phyloP scores from a whole-genome alignment of 345 rosid genomes.

The Microthlaspi erraticum region DNA sequence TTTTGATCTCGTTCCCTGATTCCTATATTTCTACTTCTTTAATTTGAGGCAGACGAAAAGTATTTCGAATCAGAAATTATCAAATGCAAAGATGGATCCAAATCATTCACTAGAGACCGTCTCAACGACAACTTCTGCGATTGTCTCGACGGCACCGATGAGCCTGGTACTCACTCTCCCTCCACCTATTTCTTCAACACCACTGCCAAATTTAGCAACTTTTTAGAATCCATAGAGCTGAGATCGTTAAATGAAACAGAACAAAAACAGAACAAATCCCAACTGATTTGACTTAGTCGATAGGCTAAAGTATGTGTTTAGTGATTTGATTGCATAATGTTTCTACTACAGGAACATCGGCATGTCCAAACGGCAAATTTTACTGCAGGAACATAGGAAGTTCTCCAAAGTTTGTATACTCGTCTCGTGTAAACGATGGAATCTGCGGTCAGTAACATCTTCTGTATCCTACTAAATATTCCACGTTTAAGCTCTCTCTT shows the following conservation, averaged over 20 bases:
- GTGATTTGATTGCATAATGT: constrained; percentile 4
- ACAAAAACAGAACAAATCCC: no score
- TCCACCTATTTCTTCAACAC: not conserved
- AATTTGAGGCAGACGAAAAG: constrained; percentile 58
- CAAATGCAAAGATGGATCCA: constrained; percentile 86
- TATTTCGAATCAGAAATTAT: constrained; percentile 68
- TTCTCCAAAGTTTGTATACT: constrained; percentile 43
- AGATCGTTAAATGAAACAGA: not conserved
- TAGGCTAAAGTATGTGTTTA: not conserved
- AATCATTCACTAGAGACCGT: constrained; percentile 72
- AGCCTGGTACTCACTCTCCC: constrained; percentile 66
- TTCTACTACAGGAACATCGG: constrained; percentile 62
- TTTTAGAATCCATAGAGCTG: constrained; percentile 1
- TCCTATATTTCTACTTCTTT: not conserved
- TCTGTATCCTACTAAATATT: constrained; percentile 15
- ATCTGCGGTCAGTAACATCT: constrained; percentile 44
- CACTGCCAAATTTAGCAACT: not conserved
- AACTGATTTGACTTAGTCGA: no score
- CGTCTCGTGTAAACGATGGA: constrained; percentile 49
- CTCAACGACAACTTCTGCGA: constrained; percentile 94
- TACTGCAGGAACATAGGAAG: constrained; percentile 48
- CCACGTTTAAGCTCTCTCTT: constrained; percentile 11
- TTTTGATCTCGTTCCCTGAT: not conserved
- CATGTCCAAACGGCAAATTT: constrained; percentile 46
- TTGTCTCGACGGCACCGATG: constrained; percentile 93